Percentiles rank a stretch among this genome's conserved stretches.
phyloP scores from a whole-genome alignment of 1,284 basidiomycete species.

The Rhodotorula sp. region DNA sequence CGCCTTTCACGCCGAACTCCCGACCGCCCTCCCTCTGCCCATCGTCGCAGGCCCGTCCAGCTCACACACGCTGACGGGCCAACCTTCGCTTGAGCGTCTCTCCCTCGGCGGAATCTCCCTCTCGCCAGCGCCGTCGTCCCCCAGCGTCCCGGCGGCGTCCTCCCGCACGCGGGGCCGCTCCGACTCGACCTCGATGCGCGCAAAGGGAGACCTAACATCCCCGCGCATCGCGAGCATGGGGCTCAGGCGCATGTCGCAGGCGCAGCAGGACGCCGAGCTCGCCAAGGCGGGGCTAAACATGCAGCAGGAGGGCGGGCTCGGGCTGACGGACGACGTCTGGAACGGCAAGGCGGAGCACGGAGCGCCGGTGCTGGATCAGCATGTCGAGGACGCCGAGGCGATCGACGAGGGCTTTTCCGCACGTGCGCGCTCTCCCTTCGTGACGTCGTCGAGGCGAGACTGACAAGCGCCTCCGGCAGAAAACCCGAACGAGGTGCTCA shows the following conservation, averaged over 20 bases:
- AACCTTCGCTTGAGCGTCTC: slow-evolving; percentile 31
- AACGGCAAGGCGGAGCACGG: slow-evolving; percentile 13
- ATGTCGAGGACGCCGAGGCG: slow-evolving; percentile 35
- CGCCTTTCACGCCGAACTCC: slow-evolving; percentile 37
- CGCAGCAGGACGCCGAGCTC: neutral
- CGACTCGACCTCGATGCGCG: slow-evolving; percentile 15
- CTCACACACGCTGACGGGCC: neutral
- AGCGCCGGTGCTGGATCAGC: slow-evolving; percentile 21
- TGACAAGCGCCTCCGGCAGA: slow-evolving; percentile 4
- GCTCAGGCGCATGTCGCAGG: neutral
- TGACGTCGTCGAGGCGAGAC: neutral
- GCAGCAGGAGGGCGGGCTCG: neutral
- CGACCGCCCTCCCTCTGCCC: slow-evolving; percentile 16
- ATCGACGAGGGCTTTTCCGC: slow-evolving; percentile 38
- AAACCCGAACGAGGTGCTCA: slow-evolving; percentile 43
- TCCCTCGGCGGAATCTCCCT: slow-evolving; percentile 6
- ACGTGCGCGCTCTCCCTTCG: slow-evolving; percentile 10
- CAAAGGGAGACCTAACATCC: slow-evolving; percentile 31
- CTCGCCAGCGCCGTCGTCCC: neutral
- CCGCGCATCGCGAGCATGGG: slow-evolving; percentile 35
- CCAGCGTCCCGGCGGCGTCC: neutral
- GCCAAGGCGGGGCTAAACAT: neutral
- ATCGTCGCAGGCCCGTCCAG: neutral
- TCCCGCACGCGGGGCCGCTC: slow-evolving; percentile 10
- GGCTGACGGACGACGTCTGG: slow-evolving; percentile 4